These are phyloP conservation scores for Thelonectria olida DNA, from an alignment of 2,329 filamentous ascomycete genomes.

Conservation along the genomic window DNA sequence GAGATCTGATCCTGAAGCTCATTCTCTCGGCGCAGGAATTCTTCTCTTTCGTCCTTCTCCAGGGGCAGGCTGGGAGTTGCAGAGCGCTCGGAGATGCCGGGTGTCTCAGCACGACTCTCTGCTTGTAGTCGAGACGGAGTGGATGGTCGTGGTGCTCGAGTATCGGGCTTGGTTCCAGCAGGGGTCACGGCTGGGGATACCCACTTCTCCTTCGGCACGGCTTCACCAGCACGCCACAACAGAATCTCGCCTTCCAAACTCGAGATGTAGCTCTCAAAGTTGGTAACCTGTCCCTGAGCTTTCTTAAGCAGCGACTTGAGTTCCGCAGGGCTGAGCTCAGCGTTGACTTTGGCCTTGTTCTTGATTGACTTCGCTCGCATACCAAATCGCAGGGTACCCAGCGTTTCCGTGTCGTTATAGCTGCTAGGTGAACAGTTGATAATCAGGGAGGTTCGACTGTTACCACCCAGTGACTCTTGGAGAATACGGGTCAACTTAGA, in stretches of 20 bases:
- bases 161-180: slow-evolving; percentile 51
- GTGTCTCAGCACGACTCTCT: slow-evolving; percentile 71
- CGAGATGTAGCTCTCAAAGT: slow-evolving; percentile 86
- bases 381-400: slow-evolving; percentile 92
- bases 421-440: slow-evolving; percentile 99
- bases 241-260: slow-evolving; percentile 86
- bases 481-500: slow-evolving; percentile 97
- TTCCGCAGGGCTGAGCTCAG: slow-evolving; percentile 93
- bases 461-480: slow-evolving; percentile 96
- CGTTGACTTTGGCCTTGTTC: slow-evolving; percentile 99
- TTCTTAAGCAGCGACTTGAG: slow-evolving; percentile 94
- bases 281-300: slow-evolving; percentile 87
- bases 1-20: slow-evolving; percentile 96
- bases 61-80: slow-evolving; percentile 87
- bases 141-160: slow-evolving; percentile 59
- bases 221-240: slow-evolving; percentile 87
- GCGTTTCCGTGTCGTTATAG: slow-evolving; percentile 95
- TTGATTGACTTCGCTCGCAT: slow-evolving; percentile 98
- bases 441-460: slow-evolving; percentile 96
- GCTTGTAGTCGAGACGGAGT: slow-evolving; percentile 60
- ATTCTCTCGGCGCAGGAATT: slow-evolving; percentile 94
- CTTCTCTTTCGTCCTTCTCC: slow-evolving; percentile 96
- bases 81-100: slow-evolving; percentile 78
- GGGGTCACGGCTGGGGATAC: slow-evolving; percentile 68
- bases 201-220: slow-evolving; percentile 91